phyloP scores from a whole-genome alignment of 2,329 filamentous ascomycete genomes.

The Arthrinium puccinioides region DNA sequence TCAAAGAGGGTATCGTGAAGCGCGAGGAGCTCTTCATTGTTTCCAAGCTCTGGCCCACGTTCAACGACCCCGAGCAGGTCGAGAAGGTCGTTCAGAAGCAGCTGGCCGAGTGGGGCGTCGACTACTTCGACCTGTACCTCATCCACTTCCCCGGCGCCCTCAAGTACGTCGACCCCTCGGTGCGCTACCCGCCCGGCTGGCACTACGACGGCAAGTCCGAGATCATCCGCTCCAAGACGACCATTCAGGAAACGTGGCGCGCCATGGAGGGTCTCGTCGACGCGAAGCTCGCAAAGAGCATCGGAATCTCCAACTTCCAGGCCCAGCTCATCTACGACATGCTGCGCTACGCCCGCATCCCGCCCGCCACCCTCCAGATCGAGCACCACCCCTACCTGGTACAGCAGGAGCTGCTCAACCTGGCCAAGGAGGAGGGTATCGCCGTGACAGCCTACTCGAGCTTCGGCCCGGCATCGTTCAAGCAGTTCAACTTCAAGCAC shows the following conservation, averaged over 20 bases:
- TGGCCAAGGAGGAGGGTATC: constrained; percentile 64
- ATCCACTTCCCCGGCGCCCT: constrained; percentile 86
- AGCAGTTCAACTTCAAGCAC: constrained; percentile 67
- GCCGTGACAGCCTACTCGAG: constrained; percentile 77
- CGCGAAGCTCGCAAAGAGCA: constrained; percentile 60
- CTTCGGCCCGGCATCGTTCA: constrained; percentile 72
- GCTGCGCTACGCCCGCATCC: constrained; percentile 67
- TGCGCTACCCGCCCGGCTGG: constrained; percentile 77
- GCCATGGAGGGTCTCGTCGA: constrained; percentile 72
- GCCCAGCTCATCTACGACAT: constrained; percentile 71
- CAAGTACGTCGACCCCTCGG: constrained; percentile 74
- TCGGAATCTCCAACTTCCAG: constrained; percentile 82
- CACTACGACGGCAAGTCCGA: constrained; percentile 55
- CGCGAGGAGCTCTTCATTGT: constrained; percentile 86
- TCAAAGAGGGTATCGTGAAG: constrained; percentile 74
- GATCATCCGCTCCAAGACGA: constrained; percentile 58
- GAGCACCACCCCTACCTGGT: constrained; percentile 88
- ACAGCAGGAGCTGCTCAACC: constrained; percentile 62
- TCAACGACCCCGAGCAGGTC: constrained; percentile 74
- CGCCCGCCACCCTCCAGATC: constrained; percentile 73
- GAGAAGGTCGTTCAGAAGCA: constrained; percentile 70
- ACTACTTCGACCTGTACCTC: constrained; percentile 86
- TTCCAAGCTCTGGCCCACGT: constrained; percentile 89
- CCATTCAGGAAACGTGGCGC: constrained; percentile 74
- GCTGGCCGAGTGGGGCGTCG: constrained; percentile 74